Base-by-base conservation (phyloP, 164 flowering plant species). In the Santalum album region DNA sequence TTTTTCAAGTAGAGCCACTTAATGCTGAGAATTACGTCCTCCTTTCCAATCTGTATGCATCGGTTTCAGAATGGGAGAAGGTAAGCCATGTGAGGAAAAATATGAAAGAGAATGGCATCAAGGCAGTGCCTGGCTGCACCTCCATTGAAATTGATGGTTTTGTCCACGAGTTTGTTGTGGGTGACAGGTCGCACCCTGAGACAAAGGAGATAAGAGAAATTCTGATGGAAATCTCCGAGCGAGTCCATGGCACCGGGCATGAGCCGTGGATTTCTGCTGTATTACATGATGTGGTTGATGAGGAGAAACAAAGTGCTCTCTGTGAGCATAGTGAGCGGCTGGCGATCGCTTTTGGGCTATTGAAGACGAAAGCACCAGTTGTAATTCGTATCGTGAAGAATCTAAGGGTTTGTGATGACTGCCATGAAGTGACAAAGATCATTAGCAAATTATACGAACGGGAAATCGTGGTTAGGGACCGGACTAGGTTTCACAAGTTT, bases 391-490 rank as follows among this genome's bases (percentile, higher is more conserved):
- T 70, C 39, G 73, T 70, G 36, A 74, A 74, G 69, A 74, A 74
- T 55, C 54, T 74, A 26, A 63, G 78, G 36, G 67, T 71, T 25
- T 74, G 78, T 52, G 60, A 43, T 16, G 74, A 70, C 51, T 74
- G 69, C 70, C 71, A 72, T 66, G 77, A 69, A 59, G 83, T 74
- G 54, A 72, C 75, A 20, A 76, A 76, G 67, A 66, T 68, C 26
- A 74, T 79, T 18, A 74, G 78, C 36, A 68, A 52, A 58, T 15
- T 76, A 20, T 75, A 75, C 26, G 36, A 25, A 4, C 67, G 80
- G 38, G 80, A 75, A 58, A 78, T 78, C 40, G 54, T 78, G 49
- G 83, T 78, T n/a, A 73, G 83, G 54, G 80, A 78, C 49, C 63
- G 83, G 44, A 65, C 75, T 32, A 43, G 78, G 20, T 78, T 75